A percentile compares a stretch with the other conserved stretches of the same genome.
Evolutionary conservation across 176 grass and related monocot genomes (phyloP).

Genomic region (Juncus inflexus): DNA sequence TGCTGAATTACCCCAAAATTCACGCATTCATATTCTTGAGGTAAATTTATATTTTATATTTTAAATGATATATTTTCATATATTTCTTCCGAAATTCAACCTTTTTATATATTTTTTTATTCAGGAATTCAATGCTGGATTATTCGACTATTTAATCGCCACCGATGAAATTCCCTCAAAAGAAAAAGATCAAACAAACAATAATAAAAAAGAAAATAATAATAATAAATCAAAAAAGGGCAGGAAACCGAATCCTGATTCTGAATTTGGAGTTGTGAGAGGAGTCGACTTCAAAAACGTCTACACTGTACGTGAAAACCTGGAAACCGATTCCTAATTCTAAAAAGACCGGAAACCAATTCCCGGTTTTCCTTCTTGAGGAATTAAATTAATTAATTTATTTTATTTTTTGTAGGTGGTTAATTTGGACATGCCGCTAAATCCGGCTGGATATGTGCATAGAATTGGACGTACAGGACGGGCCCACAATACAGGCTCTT

Average conservation of each 20-base stretch:
- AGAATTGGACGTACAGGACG: constrained; percentile 90
- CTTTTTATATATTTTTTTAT: constrained; percentile 24
- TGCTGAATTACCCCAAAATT: constrained; percentile 98
- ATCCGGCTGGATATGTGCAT: constrained; percentile 78
- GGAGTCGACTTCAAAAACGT: constrained; percentile 99
- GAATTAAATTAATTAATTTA: constrained; percentile 23
- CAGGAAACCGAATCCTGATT: constrained; percentile 63
- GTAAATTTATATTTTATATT: constrained; percentile 28
- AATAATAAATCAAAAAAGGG: constrained; percentile 44
- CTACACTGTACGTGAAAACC: constrained; percentile 61
- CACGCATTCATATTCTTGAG: constrained; percentile 93
- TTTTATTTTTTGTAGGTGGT: constrained; percentile 55
- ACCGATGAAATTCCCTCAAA: constrained; percentile 72
- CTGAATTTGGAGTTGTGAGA: constrained; percentile 86
- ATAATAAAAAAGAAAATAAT: background rate
- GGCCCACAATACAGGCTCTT: constrained; percentile 71
- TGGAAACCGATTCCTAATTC: background rate
- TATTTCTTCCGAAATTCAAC: background rate
- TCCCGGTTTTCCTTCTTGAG: constrained; percentile 15
- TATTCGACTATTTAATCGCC: constrained; percentile 97
- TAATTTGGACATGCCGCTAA: constrained; percentile 89
- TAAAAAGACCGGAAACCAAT: constrained; percentile 7
- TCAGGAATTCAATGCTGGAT: constrained; percentile 91
- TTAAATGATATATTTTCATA: constrained; percentile 10
- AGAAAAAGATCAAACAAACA: constrained; percentile 45